Evolutionary conservation across 257 asterid species (phyloP).

Genomic region (Apocynum venetum): DNA sequence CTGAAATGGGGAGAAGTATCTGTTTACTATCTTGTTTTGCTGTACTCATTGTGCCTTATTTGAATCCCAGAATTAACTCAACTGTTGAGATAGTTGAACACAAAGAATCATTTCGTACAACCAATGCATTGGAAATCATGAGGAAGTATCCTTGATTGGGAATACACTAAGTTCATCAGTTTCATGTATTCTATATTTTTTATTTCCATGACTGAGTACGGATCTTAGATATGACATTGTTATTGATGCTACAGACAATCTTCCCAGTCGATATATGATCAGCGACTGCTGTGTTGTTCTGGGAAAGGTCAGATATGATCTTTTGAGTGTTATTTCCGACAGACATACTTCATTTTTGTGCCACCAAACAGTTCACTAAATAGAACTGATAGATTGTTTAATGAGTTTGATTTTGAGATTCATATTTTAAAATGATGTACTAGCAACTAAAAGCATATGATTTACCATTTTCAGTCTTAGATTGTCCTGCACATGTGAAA

Average conservation of each 20-base stretch:
- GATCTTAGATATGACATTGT: conserved; percentile 77
- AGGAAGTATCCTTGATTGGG: conserved; percentile 47
- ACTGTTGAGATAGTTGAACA: conserved; percentile 69
- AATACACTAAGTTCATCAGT: conserved; percentile 1
- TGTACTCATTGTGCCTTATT: neutral
- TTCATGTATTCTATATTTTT: neutral
- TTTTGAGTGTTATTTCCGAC: conserved; percentile 6
- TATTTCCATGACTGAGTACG: conserved; percentile 20
- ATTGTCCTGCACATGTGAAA: neutral
- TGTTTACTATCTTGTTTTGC: neutral
- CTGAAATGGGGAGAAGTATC: neutral
- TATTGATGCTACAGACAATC: conserved; percentile 95
- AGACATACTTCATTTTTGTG: neutral
- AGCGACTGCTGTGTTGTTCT: conserved; percentile 86
- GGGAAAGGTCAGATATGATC: conserved; percentile 65
- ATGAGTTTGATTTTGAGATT: neutral
- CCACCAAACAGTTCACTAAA: neutral
- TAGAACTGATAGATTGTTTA: neutral
- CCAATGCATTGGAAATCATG: conserved; percentile 78
- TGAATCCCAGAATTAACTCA: conserved; percentile 66
- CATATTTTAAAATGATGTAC: neutral
- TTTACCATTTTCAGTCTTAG: neutral
- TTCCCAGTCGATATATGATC: conserved; percentile 96
- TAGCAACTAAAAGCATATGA: neutral
- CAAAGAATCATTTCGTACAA: conserved; percentile 79